Evolutionary conservation across 1,284 basidiomycete species (phyloP).

Genomic region (Sanghuangporus weigelae): DNA sequence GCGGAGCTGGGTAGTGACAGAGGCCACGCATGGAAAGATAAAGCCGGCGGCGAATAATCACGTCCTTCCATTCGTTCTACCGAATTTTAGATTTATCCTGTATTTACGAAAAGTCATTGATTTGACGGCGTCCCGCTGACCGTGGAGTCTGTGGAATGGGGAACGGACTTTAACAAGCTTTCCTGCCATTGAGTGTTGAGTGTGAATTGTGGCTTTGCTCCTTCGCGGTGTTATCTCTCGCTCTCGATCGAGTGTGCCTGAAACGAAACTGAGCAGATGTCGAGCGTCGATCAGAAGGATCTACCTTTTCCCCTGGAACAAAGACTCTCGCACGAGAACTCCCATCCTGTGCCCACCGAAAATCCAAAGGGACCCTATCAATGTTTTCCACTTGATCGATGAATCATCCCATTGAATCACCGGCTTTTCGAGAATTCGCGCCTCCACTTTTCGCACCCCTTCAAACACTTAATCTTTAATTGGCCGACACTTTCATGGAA

Average conservation of each 20-base stretch:
- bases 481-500: neutral
- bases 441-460: neutral
- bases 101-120: neutral
- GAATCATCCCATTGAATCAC: neutral
- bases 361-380: constrained; percentile 1
- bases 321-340: constrained; percentile 1
- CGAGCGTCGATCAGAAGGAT: constrained; percentile 5
- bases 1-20: neutral
- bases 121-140: neutral
- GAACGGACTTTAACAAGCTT: neutral
- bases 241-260: neutral
- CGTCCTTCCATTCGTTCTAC: neutral
- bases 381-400: neutral
- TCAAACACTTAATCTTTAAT: neutral
- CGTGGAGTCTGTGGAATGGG: neutral
- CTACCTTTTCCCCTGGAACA: constrained; percentile 1
- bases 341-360: neutral
- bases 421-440: neutral
- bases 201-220: neutral
- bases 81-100: neutral
- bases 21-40: neutral
- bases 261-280: neutral
- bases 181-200: neutral
- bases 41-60: neutral
- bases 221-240: neutral